Evolutionary conservation across 306 rosid species (phyloP).

Genomic region (Styphnolobium japonicum): DNA sequence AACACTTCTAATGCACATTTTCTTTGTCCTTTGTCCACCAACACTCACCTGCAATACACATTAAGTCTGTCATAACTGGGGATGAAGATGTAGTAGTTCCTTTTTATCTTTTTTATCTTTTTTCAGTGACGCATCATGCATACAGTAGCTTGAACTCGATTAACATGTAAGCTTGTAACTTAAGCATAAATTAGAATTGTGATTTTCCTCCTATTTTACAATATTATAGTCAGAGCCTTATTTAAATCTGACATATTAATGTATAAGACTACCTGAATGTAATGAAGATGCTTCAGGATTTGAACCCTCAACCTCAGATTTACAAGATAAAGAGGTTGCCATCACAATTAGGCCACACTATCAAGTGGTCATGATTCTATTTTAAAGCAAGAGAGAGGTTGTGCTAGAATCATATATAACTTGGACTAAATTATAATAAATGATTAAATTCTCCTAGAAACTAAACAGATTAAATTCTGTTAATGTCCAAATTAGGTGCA

Average conservation of each 20-base stretch:
- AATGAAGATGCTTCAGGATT: slow-evolving; percentile 19
- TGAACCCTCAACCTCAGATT: not conserved
- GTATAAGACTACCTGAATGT: not conserved
- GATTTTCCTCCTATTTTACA: not conserved
- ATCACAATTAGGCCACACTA: not conserved
- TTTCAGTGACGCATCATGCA: not conserved
- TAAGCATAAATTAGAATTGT: not conserved
- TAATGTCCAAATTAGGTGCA: not conserved
- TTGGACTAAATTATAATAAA: not conserved
- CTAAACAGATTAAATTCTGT: not conserved
- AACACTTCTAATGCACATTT: not conserved
- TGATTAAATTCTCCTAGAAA: not conserved
- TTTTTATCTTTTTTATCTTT: no score
- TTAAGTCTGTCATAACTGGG: not conserved
- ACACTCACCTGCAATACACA: not conserved
- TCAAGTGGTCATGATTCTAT: not conserved
- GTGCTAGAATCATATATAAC: not conserved
- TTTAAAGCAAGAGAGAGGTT: not conserved
- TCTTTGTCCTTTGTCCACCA: not conserved
- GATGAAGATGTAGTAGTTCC: no score
- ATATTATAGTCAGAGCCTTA: not conserved
- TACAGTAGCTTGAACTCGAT: slow-evolving; percentile 8
- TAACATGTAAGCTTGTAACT: slow-evolving; percentile 15
- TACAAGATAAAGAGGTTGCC: slow-evolving; percentile 6
- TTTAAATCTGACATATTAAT: slow-evolving; percentile 3